A percentile compares a stretch with the other conserved stretches of the same genome.
phyloP scores from a whole-genome alignment of 371 early-diverging fungal genomes.

The Syncephalastrum sp. region DNA sequence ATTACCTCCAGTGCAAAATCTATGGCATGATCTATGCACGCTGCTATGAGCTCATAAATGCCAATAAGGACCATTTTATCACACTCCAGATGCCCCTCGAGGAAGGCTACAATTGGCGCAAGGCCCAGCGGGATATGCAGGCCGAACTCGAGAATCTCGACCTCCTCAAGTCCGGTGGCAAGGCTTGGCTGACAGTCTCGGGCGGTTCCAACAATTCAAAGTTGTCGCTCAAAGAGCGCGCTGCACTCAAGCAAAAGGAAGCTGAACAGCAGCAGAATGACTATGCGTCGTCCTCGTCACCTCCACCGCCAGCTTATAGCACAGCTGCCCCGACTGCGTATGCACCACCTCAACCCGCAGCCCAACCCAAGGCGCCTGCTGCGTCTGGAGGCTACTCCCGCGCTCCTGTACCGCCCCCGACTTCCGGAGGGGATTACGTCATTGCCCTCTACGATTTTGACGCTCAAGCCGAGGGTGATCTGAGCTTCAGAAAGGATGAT shows the following conservation, averaged over 20 bases:
- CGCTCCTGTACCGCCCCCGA: conserved; percentile 12
- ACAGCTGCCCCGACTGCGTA: no score
- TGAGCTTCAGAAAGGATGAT: conserved; percentile 67
- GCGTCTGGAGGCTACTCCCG: background rate
- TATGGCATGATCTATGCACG: conserved; percentile 55
- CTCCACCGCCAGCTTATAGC: no score
- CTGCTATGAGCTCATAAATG: conserved; percentile 50
- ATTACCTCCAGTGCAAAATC: conserved; percentile 67
- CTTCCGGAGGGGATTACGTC: conserved; percentile 24
- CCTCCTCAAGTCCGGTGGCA: conserved; percentile 40
- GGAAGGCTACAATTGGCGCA: conserved; percentile 38
- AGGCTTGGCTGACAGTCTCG: conserved; percentile 40
- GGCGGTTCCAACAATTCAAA: conserved; percentile 36
- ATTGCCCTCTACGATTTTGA: conserved; percentile 73
- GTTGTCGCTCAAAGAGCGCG: conserved; percentile 42
- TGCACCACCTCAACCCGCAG: no score
- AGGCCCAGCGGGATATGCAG: conserved; percentile 24
- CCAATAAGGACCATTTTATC: conserved; percentile 36
- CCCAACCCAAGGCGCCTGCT: no score
- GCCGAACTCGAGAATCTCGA: conserved; percentile 39
- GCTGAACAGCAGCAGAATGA: no score
- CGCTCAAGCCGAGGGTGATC: conserved; percentile 68
- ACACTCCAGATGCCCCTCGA: conserved; percentile 35
- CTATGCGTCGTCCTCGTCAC: no score
- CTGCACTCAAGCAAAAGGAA: conserved; percentile 27